Base-by-base conservation (phyloP, 345 rosid genomes). In the Sonneratia caseolaris region DNA sequence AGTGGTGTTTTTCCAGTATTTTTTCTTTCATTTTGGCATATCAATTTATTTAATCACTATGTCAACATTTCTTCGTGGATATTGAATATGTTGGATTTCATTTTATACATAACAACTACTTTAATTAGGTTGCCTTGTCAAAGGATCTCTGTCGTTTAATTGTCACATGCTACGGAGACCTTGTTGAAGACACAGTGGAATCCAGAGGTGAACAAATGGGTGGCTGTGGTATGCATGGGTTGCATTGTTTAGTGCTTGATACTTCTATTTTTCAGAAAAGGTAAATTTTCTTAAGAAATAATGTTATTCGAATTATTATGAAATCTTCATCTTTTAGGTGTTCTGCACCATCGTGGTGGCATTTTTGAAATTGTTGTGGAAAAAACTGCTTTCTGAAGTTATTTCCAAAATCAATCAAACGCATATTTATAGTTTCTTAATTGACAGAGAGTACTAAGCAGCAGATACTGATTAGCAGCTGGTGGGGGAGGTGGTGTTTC, bases 181-280 rank as follows among this genome's bases (percentile, higher is more conserved):
- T 94, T 72, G 77, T 75, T 67, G 80, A 82, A 83, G 86, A 79
- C 74, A 75, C 51, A 49, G 74, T 40, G 73, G 82, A 80, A 73
- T 78, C 83, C 43, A 70, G 71, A 69, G 81, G 75, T 69, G 73
- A 75, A 72, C 81, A 78, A 70, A 13, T 71, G 38, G 68, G 24
- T 73, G 80, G 74, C 69, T 74, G 79, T 73, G 81, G 77, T 70
- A 72, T 49, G 76, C 88, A 79, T 74, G 96, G 97, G 66, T 79
- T 86, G 79, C 92, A 92, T 77, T 80, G 86, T 82, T 86, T 91
- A 74, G 79, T 85, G 76, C 86, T 94, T 45, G 86, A 91, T 79
- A 87, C 92, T 73, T 90, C 98, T 74, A 88, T 91, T 82, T 90
- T 94, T 82, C 82, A 82, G 73, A 87, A 81, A 76, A 91, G 97